Evolutionary conservation across 2,329 filamentous ascomycete genomes (phyloP), one percentile per base, ranked within the genome.

Genomic region (Didymella pomorum): DNA sequence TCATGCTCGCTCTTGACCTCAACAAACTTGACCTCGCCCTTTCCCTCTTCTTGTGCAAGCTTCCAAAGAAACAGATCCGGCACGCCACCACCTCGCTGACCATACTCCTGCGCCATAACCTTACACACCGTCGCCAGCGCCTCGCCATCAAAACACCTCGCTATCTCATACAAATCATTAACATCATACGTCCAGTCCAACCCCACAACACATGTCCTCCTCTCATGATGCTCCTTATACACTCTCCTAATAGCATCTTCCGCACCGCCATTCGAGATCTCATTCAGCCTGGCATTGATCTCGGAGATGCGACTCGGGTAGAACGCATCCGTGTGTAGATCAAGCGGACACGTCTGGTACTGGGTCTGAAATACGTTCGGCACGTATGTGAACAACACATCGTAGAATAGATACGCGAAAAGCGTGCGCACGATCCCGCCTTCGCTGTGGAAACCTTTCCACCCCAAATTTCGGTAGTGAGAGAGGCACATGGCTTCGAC

Each of bases 301-400:
- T 97, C 93, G 4, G 89, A 92, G 33, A 90, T 87, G n/a, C 95
- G 86, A 1, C 89, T 87, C 0, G 91, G 86, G 72, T 92, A 98
- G 79, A 99, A 99, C 2, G 90, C 88, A 74, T 99, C 95, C 0
- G 93, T 97, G 73, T 96, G 90, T 6, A 99, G 81, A 75, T 99
- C 95, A 3, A 99, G 80, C 1, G 95, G 95, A 71, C 92, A 97
- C 0, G 92, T 96, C 77, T 99, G 95, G 74, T 92, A 99, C 1
- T 90, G 87, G 6, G 95, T 99, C 75, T 98, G 94, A 76, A 99
- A 99, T 54, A 99, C 94, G 68, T 98, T 97, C 25, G 95, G 94
- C 5, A 98, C 86, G 76, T 96, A 97, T 25, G 92, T 83, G 78
- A 98, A 98, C 7, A 99, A 81, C 23, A 98, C 86, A 76, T 99